Percentiles rank a stretch among this genome's conserved stretches.
phyloP scores from a whole-genome alignment of 306 rosid genomes.

The Oemleria cerasiformis region DNA sequence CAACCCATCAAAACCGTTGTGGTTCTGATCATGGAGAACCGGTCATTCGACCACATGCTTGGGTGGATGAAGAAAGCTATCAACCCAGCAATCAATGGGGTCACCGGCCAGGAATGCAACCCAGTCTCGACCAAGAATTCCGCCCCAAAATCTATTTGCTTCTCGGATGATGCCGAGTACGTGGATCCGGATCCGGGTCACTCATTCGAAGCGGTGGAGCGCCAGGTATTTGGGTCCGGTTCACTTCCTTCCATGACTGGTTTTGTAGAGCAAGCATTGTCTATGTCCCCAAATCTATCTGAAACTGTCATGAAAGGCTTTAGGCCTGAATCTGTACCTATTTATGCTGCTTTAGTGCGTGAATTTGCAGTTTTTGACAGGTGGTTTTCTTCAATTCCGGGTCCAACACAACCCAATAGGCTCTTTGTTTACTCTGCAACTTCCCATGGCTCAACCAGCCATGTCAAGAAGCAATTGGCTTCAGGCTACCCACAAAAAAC shows the following conservation, averaged over 20 bases:
- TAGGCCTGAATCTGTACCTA: constrained; percentile 71
- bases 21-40: constrained; percentile 90
- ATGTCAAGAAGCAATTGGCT: constrained; percentile 80
- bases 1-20: constrained; percentile 85
- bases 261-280: constrained; percentile 86
- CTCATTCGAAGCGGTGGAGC: constrained; percentile 78
- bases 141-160: constrained; percentile 54
- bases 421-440: constrained; percentile 95
- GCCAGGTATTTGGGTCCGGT: constrained; percentile 83
- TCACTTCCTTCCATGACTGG: constrained; percentile 87
- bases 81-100: constrained; percentile 74
- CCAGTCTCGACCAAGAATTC: constrained; percentile 59
- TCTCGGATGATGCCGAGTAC: constrained; percentile 82
- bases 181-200: constrained; percentile 99
- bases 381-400: constrained; percentile 97
- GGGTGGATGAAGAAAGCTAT: constrained; percentile 94
- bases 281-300: constrained; percentile 69
- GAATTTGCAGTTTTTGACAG: constrained; percentile 85
- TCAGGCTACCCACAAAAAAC: constrained; percentile 92
- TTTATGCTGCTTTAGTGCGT: constrained; percentile 64
- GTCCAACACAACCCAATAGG: constrained; percentile 98
- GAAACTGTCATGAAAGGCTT: constrained; percentile 96
- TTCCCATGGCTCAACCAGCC: constrained; percentile 95
- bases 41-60: constrained; percentile 92
- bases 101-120: constrained; percentile 87